These are phyloP conservation scores for Cynara cardunculus DNA, from an alignment of 129 eudicot genomes.

Conservation along the genomic window DNA sequence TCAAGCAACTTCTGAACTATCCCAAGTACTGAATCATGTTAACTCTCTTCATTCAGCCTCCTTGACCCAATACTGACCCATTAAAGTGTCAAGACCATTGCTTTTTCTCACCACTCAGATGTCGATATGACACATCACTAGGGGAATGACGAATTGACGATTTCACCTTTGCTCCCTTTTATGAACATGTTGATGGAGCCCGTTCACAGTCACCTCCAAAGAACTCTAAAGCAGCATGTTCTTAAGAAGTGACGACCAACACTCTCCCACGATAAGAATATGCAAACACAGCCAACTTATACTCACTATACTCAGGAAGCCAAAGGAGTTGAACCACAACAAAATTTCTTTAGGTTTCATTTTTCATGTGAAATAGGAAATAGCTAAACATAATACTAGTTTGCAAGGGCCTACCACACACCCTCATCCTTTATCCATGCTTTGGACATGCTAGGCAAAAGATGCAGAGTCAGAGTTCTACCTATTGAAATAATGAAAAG, in stretches of 20 bases:
- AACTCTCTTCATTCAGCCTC: too few species aligned
- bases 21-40: too few species aligned
- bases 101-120: too few species aligned
- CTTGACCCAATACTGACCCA: too few species aligned
- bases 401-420: slow-evolving; percentile 1
- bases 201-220: background rate
- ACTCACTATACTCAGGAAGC: background rate
- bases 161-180: background rate
- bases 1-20: too few species aligned
- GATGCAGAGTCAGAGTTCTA: background rate
- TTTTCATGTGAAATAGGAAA: background rate
- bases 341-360: background rate
- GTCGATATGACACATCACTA: background rate
- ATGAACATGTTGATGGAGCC: background rate
- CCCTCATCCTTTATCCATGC: background rate
- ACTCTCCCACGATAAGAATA: background rate
- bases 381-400: background rate
- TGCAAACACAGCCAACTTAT: background rate
- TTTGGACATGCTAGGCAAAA: background rate
- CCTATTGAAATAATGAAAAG: background rate
- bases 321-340: background rate
- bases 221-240: background rate
- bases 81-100: too few species aligned
- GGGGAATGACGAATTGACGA: background rate
- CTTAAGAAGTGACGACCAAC: background rate